phyloP scores from a whole-genome alignment of 768 basidiomycete species.

The Suillus subaureus region DNA sequence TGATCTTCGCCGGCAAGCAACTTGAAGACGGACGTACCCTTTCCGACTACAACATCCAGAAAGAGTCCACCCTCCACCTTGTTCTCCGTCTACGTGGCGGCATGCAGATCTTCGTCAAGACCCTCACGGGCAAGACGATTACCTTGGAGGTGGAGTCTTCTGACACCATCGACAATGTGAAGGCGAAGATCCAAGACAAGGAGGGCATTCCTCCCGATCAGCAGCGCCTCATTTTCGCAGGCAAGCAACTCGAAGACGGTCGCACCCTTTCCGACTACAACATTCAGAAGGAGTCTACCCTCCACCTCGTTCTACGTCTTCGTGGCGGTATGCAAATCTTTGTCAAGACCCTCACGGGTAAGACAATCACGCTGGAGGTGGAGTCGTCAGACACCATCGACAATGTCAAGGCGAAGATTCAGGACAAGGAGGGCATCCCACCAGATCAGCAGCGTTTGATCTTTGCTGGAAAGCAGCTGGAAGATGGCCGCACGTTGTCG shows the following conservation, averaged over 20 bases:
- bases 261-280: constrained; percentile 92
- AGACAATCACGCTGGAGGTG: constrained; percentile 78
- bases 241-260: constrained; percentile 94
- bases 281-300: constrained; percentile 88
- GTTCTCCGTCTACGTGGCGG: constrained; percentile 88
- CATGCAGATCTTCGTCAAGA: constrained; percentile 92
- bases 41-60: constrained; percentile 91
- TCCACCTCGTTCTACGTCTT: constrained; percentile 69
- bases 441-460: constrained; percentile 79
- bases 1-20: constrained; percentile 94
- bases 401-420: constrained; percentile 77
- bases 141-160: constrained; percentile 93
- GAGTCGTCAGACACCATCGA: constrained; percentile 78
- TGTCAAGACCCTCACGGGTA: constrained; percentile 72
- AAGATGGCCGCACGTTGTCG: constrained; percentile 77
- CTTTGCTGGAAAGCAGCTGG: constrained; percentile 62
- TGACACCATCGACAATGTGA: constrained; percentile 94
- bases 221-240: constrained; percentile 90
- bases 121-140: constrained; percentile 88
- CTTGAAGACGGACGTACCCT: constrained; percentile 89
- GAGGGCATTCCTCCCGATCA: constrained; percentile 84
- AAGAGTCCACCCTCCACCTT: constrained; percentile 74
- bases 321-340: constrained; percentile 77
- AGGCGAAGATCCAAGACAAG: constrained; percentile 84
- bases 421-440: constrained; percentile 81